Conservation (phyloP, 257 asterid species). For the Verbena officinalis region DNA sequence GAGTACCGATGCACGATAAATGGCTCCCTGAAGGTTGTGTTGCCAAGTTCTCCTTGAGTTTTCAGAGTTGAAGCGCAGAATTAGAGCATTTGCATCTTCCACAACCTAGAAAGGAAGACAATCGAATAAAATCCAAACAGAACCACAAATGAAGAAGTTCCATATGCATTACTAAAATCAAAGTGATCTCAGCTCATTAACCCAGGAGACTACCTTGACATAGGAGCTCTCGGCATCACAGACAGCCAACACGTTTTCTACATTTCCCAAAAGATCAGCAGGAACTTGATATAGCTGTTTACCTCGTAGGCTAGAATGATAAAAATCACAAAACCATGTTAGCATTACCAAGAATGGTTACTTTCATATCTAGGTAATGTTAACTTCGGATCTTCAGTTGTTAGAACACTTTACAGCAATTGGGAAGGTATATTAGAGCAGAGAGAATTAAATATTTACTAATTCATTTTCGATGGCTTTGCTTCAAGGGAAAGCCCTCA, state of each 20-base stretch:
- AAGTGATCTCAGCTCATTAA: conserved; percentile 12
- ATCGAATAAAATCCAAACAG: conserved; percentile 24
- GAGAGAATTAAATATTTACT: no score
- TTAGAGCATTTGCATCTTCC: conserved; percentile 79
- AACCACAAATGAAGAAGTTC: conserved; percentile 24
- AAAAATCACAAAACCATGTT: conserved; percentile 22
- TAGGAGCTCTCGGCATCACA: conserved; percentile 64
- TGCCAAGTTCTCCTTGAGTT: conserved; percentile 76
- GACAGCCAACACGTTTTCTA: conserved; percentile 74
- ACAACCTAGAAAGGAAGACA: conserved; percentile 51
- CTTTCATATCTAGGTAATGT: neutral
- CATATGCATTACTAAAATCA: conserved; percentile 20
- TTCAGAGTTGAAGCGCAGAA: conserved; percentile 80
- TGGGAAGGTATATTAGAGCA: neutral
- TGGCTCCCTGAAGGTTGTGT: conserved; percentile 81
- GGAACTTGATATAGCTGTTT: conserved; percentile 88
- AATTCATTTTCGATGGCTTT: neutral
- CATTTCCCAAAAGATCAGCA: conserved; percentile 62
- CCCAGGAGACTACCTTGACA: conserved; percentile 53
- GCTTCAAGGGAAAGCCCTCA: conserved; percentile 17
- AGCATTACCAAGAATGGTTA: conserved; percentile 25
- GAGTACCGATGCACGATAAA: conserved; percentile 90
- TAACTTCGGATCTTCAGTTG: neutral
- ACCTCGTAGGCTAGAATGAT: conserved; percentile 71
- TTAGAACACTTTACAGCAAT: conserved; percentile 4